phyloP scores from a whole-genome alignment of 1,284 basidiomycete genomes.

The Malassezia sp. region DNA sequence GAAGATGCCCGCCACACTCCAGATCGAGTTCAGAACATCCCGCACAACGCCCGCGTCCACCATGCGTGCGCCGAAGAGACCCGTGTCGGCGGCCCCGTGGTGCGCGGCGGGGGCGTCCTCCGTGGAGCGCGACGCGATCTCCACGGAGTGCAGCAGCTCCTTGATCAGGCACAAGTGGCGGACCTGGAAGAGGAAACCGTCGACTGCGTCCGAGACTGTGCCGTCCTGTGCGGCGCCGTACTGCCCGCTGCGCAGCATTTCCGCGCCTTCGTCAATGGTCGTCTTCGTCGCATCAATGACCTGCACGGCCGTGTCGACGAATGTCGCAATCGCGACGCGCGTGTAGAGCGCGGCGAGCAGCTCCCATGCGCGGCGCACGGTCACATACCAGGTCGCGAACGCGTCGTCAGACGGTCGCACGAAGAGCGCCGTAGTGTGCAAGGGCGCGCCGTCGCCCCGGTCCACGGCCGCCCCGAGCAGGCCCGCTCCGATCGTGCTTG shows the following conservation, averaged over 20 bases:
- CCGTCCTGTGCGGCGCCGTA: constrained; percentile 5
- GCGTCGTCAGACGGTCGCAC: not conserved
- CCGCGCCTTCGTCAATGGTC: not conserved
- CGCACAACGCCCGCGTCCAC: not conserved
- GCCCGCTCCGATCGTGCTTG: not conserved
- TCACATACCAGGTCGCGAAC: constrained; percentile 9
- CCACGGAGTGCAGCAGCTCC: constrained; percentile 1
- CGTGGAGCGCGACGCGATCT: not conserved
- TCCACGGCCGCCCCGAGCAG: not conserved
- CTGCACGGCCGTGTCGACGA: not conserved
- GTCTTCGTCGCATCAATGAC: not conserved
- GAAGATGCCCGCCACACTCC: not conserved
- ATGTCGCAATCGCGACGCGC: not conserved
- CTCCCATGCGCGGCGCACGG: constrained; percentile 3
- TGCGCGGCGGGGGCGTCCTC: not conserved
- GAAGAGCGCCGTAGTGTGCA: not conserved
- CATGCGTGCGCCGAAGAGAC: not conserved
- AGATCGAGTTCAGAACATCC: constrained; percentile 1
- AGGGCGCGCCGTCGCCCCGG: not conserved
- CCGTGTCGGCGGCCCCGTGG: not conserved
- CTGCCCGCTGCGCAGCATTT: constrained; percentile 2
- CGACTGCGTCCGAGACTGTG: not conserved
- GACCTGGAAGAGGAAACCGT: constrained; percentile 8
- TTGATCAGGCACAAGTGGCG: constrained; percentile 7
- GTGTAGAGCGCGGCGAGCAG: constrained; percentile 3